Evolutionary conservation across 176 grass and related monocot species (phyloP), one percentile per base, ranked within the genome.

Genomic region (Puya raimondii): DNA sequence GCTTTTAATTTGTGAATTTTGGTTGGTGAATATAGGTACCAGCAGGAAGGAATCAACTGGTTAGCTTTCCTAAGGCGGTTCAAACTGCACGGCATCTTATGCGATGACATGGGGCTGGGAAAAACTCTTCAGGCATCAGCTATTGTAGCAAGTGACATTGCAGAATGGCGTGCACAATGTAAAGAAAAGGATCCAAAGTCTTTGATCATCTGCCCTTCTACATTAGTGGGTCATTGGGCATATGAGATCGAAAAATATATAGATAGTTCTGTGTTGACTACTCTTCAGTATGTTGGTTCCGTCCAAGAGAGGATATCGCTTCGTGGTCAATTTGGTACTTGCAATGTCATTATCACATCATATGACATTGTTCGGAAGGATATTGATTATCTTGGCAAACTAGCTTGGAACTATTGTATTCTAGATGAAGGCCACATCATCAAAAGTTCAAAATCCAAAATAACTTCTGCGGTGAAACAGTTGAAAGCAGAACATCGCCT

Each of bases 31-130:
- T 76, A 47, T 68, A 99, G 94, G 87, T 99, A 99, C 80, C 94
- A 99, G 64, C 94, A 99, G 86, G 94, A 99, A 84, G 94, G 94
- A 47, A 93, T 99, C 27, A 99, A 99, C 77, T 99, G 94, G 94
- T 76, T 99, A 50, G 84, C 89, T 78, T 99, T 99, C 78, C 76
- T 99, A 59, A 90, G 80, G 67, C 80, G 89, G 29, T 99, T 99
- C 74, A 99, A 99, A 73, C 74, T 99, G 54, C 94, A 99, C 72
- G 94, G 94, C 81, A 99, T 99, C 83, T 84, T 99, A 75, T 99
- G 94, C 81, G 94, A 99, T 83, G 94, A 99, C 72, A 99, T 99
- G 94, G 94, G 94, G 27, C 84, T 99, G 25, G 94, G 94, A 67
- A 99, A 99, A 84, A 99, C 94, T 47, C 94, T 99, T 59, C 94